Evolutionary conservation across 176 grass and related monocot genomes (phyloP).

Genomic region (Carex kokanica): DNA sequence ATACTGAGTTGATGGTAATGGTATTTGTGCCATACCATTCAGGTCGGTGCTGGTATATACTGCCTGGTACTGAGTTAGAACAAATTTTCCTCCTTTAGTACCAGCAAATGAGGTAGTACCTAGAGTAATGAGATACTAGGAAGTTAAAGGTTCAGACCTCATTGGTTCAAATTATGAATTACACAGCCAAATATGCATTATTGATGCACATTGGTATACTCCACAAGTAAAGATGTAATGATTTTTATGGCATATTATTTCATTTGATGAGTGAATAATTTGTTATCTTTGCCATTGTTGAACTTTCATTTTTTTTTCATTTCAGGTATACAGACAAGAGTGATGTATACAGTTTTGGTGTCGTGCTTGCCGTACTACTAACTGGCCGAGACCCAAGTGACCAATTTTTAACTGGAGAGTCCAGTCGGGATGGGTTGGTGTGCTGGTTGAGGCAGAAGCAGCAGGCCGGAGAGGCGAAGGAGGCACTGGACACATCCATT

Average conservation of each 20-base stretch:
- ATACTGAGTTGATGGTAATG: background rate
- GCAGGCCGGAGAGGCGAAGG: constrained; percentile 62
- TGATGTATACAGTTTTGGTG: constrained; percentile 83
- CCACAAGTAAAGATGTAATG: background rate
- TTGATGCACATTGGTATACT: background rate
- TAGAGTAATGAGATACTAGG: background rate
- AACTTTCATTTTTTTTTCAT: background rate
- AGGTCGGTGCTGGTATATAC: background rate
- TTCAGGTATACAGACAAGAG: constrained; percentile 96
- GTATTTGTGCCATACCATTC: background rate
- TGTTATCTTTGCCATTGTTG: background rate
- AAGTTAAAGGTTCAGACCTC: background rate
- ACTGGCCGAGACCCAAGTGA: constrained; percentile 75
- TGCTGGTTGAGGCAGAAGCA: constrained; percentile 81
- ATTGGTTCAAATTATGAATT: background rate
- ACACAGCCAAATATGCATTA: background rate
- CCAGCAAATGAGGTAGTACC: background rate
- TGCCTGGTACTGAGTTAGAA: background rate
- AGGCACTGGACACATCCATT: constrained; percentile 63
- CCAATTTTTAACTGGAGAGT: constrained; percentile 60
- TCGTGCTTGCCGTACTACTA: constrained; percentile 68
- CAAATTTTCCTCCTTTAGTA: background rate
- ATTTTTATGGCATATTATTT: background rate
- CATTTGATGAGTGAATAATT: background rate
- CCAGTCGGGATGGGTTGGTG: constrained; percentile 39